phyloP scores from a whole-genome alignment of 2,329 filamentous ascomycete species.

The Colletotrichum ledebouriae region DNA sequence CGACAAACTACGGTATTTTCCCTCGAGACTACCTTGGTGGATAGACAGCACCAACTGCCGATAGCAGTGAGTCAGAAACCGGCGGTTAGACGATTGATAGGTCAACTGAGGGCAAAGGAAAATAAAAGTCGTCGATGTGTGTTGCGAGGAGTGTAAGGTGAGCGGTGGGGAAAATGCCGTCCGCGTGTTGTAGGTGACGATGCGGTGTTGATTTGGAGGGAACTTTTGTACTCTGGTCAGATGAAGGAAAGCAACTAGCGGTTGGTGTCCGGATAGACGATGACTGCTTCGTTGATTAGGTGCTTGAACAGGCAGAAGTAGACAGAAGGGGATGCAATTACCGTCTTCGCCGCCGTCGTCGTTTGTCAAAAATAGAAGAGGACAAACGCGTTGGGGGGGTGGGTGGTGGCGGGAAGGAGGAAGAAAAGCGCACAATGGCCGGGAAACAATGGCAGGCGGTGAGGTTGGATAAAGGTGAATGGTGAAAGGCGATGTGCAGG shows the following conservation, averaged over 20 bases:
- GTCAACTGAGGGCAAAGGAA: too few species aligned
- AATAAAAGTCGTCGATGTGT: neutral
- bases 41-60: too few species aligned
- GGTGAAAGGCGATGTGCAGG: neutral
- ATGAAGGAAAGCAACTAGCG: neutral
- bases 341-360: neutral
- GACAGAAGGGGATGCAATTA: neutral
- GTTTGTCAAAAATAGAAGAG: constrained; percentile 7
- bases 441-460: neutral
- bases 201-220: constrained; percentile 3
- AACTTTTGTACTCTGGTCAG: neutral
- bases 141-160: neutral
- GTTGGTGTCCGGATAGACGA: neutral
- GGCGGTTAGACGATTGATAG: too few species aligned
- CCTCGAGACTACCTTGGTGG: too few species aligned
- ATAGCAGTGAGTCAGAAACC: too few species aligned
- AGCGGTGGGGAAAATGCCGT: neutral
- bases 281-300: constrained; percentile 7
- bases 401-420: neutral
- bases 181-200: neutral
- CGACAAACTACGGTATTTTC: neutral
- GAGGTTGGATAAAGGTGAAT: neutral
- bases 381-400: neutral
- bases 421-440: neutral
- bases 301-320: constrained; percentile 14